Conservation (phyloP, 2,329 filamentous ascomycete species). For the Cytospora chrysosperma region DNA sequence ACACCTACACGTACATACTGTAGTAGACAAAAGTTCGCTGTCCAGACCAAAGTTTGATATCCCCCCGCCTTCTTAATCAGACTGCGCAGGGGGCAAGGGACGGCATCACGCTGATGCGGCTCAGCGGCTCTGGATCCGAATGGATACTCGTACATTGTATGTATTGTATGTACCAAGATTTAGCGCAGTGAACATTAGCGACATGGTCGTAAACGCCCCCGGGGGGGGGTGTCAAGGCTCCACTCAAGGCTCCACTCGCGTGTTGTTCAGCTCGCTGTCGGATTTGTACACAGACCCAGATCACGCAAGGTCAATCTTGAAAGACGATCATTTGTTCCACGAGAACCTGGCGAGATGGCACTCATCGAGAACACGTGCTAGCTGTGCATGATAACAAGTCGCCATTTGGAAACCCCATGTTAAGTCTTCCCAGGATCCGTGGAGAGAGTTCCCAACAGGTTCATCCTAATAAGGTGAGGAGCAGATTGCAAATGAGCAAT, state of each 20-base stretch:
- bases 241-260: constrained; percentile 31
- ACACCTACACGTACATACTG: no score
- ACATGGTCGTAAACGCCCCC: constrained; percentile 28
- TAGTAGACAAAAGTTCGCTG: no score
- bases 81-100: constrained; percentile 22
- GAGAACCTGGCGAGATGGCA: constrained; percentile 25
- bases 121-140: constrained; percentile 23
- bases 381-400: constrained; percentile 30
- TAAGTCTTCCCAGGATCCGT: no score
- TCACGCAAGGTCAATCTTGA: constrained; percentile 28
- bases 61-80: no score
- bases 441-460: no score
- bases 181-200: constrained; percentile 21
- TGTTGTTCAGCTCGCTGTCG: constrained; percentile 27
- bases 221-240: constrained; percentile 29
- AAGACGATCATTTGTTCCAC: constrained; percentile 27
- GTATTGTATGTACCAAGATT: no score
- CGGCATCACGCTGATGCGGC: constrained; percentile 27
- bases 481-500: no score
- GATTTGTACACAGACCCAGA: constrained; percentile 17
- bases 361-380: constrained; percentile 22
- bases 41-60: no score
- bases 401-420: constrained; percentile 14
- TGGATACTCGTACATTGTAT: constrained; percentile 13
- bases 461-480: no score